Evolutionary conservation across 805 yeast genomes (phyloP).

Genomic region (Spencermartinsiella europaea): DNA sequence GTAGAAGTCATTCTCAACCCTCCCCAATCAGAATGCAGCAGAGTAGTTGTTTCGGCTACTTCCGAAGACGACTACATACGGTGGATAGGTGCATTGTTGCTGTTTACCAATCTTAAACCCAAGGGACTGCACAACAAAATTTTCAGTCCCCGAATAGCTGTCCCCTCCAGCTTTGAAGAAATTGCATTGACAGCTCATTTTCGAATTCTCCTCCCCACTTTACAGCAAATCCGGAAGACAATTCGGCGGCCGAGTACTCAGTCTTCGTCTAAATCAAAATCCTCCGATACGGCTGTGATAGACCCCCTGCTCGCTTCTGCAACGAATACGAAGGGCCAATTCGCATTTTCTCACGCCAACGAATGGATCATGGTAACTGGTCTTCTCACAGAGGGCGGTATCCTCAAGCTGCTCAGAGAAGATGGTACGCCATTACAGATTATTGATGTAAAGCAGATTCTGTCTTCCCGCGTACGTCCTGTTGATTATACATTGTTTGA

Average conservation of each 20-base stretch:
- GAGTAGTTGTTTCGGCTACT: slow-evolving; percentile 16
- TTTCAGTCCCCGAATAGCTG: slow-evolving; percentile 7
- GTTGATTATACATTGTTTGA: slow-evolving; percentile 20
- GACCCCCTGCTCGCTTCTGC: background rate
- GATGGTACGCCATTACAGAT: slow-evolving; percentile 16
- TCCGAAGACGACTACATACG: slow-evolving; percentile 18
- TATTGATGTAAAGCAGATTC: slow-evolving; percentile 16
- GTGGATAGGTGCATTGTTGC: slow-evolving; percentile 17
- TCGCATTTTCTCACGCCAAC: slow-evolving; percentile 12
- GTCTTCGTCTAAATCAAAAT: background rate
- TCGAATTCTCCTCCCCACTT: slow-evolving; percentile 17
- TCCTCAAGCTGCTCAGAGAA: slow-evolving; percentile 16
- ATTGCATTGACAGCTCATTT: slow-evolving; percentile 16
- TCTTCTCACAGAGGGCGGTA: slow-evolving; percentile 13
- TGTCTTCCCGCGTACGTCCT: slow-evolving; percentile 18
- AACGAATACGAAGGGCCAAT: too few relatives aligned
- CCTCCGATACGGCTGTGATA: slow-evolving; percentile 2
- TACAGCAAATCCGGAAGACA: background rate
- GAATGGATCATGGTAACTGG: slow-evolving; percentile 19
- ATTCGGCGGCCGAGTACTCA: background rate
- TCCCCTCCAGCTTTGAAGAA: slow-evolving; percentile 6
- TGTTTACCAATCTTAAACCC: slow-evolving; percentile 21
- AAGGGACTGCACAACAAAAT: slow-evolving; percentile 17
- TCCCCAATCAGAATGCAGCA: slow-evolving; percentile 10
- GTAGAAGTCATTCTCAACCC: slow-evolving; percentile 18